Percentiles rank a stretch among this genome's conserved stretches.
Conservation (phyloP, 176 grass and related monocot genomes). For the Chrysopogon serrulatus region DNA sequence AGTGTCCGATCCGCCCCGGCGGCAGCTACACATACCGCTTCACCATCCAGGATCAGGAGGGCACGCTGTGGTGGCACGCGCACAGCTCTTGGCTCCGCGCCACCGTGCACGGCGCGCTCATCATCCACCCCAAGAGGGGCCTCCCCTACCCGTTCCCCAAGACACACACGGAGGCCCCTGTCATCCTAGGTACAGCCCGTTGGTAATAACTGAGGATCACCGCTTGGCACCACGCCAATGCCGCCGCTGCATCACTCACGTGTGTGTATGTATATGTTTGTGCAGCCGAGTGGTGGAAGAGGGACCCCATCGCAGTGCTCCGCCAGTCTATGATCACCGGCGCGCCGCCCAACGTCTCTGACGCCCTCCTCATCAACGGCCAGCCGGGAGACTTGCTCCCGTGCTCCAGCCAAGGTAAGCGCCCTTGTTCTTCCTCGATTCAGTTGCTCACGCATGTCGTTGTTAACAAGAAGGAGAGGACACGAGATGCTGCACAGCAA, state of each 20-base stretch:
- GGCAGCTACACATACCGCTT: slow-evolving; percentile 75
- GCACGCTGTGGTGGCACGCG: slow-evolving; percentile 92
- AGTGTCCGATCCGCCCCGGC: slow-evolving; percentile 66
- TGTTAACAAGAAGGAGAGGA: not conserved
- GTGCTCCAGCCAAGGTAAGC: slow-evolving; percentile 75
- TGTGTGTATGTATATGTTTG: not conserved
- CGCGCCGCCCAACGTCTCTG: slow-evolving; percentile 77
- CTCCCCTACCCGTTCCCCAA: slow-evolving; percentile 61
- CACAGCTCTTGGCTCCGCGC: slow-evolving; percentile 84
- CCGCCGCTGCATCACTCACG: not conserved
- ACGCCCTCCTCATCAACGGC: slow-evolving; percentile 78
- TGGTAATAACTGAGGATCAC: not conserved
- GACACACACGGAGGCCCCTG: slow-evolving; percentile 52
- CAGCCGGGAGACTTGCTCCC: slow-evolving; percentile 70
- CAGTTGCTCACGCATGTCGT: not conserved
- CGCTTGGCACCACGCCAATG: not conserved
- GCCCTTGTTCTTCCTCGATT: not conserved
- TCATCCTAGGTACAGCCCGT: slow-evolving; percentile 43
- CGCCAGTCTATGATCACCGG: slow-evolving; percentile 63
- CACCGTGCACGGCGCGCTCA: slow-evolving; percentile 79
- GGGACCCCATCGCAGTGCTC: slow-evolving; percentile 63
- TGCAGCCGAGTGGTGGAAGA: slow-evolving; percentile 87
- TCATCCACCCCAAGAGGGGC: slow-evolving; percentile 66
- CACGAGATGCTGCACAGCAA: not conserved
- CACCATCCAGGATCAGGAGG: slow-evolving; percentile 64